A percentile compares a stretch with the other conserved stretches of the same genome.
phyloP scores from a whole-genome alignment of 208 protist species.

The Leishmania turanica region DNA sequence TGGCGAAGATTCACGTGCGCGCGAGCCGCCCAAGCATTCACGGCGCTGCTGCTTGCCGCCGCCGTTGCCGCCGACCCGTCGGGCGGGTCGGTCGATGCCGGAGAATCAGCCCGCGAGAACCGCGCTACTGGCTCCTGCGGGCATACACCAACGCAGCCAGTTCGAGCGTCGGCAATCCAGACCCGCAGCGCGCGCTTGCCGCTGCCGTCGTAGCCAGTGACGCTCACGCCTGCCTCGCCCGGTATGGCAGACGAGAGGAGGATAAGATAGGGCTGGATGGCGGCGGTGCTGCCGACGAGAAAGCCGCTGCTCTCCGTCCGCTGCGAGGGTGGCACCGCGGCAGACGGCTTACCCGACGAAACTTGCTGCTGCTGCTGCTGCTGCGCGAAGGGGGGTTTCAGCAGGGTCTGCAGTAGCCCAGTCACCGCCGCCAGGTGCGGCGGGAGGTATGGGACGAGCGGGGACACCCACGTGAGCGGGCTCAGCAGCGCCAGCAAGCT shows the following conservation, averaged over 20 bases:
- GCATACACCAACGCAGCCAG: conserved; percentile 54
- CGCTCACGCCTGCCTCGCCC: background rate
- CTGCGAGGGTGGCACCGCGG: conserved; percentile 10
- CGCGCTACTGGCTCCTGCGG: conserved; percentile 32
- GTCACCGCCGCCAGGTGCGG: conserved; percentile 25
- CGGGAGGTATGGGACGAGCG: conserved; percentile 65
- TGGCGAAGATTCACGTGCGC: conserved; percentile 16
- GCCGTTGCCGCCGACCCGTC: background rate
- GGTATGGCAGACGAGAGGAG: conserved; percentile 23
- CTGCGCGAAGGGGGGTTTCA: conserved; percentile 11
- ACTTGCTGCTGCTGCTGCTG: conserved; percentile 2
- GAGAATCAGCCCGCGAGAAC: conserved; percentile 10
- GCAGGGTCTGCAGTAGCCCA: conserved; percentile 30
- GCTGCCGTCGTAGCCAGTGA: background rate
- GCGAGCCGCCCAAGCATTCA: conserved; percentile 12
- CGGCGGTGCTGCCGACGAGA: conserved; percentile 61
- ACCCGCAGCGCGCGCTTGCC: conserved; percentile 22
- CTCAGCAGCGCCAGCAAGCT: conserved; percentile 55
- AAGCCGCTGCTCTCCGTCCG: conserved; percentile 37
- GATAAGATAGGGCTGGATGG: conserved; percentile 60
- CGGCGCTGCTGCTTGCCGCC: background rate
- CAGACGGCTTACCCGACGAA: conserved; percentile 1
- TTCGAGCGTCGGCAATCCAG: conserved; percentile 78
- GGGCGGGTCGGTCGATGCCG: background rate
- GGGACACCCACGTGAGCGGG: conserved; percentile 61